phyloP scores from a whole-genome alignment of 805 yeast genomes.

The Jamesozyma piceae region DNA sequence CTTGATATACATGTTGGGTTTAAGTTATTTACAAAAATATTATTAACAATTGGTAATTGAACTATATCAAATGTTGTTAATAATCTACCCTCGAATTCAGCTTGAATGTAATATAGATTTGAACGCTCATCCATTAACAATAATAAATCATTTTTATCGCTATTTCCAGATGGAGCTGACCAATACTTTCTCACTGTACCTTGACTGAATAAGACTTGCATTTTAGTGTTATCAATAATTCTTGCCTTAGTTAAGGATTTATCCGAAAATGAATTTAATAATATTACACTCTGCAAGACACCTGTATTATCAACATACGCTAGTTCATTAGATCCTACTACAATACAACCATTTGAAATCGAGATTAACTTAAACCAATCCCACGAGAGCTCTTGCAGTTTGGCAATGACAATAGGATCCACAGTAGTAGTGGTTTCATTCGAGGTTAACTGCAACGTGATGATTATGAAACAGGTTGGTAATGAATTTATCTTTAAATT shows the following conservation, averaged over 20 bases:
- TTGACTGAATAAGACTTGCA: conserved; percentile 16
- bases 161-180: conserved; percentile 6
- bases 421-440: conserved; percentile 17
- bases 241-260: conserved; percentile 41
- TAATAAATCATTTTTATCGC: conserved; percentile 13
- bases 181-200: conserved; percentile 10
- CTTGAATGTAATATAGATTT: conserved; percentile 19
- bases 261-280: conserved; percentile 27
- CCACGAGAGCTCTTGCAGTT: conserved; percentile 58
- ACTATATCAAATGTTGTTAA: conserved; percentile 23
- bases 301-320: conserved; percentile 67
- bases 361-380: conserved; percentile 62
- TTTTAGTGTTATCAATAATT: conserved; percentile 36
- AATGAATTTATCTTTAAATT: conserved; percentile 14
- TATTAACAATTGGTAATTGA: conserved; percentile 26
- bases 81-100: conserved; percentile 27
- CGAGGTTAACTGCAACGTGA: conserved; percentile 42
- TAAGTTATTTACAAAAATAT: conserved; percentile 19
- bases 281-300: conserved; percentile 30
- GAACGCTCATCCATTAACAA: conserved; percentile 22
- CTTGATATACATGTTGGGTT: conserved; percentile 24
- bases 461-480: conserved; percentile 18
- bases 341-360: conserved; percentile 52
- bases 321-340: conserved; percentile 67
- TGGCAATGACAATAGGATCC: conserved; percentile 57